phyloP scores from a whole-genome alignment of 306 rosid genomes.

The Cicer cuneatum region DNA sequence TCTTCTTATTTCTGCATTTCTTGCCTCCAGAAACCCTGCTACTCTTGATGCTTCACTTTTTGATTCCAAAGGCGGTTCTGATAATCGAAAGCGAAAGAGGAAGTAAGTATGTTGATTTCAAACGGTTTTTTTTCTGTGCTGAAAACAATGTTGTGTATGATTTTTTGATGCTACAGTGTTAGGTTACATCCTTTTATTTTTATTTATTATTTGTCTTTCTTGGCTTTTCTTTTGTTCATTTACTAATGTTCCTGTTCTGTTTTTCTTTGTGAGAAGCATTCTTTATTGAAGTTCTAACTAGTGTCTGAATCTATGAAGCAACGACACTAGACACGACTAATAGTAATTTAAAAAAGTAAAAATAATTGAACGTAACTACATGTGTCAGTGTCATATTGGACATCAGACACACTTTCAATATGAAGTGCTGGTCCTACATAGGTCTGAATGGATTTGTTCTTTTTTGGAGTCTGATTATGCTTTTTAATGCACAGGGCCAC shows the following conservation, averaged over 20 bases:
- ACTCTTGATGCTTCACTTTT: constrained; percentile 90
- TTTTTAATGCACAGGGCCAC: constrained; percentile 60
- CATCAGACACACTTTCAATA: too few relatives aligned
- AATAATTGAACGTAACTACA: too few relatives aligned
- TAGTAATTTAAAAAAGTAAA: too few relatives aligned
- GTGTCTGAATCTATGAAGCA: background rate
- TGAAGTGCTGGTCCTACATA: too few relatives aligned
- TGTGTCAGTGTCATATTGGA: too few relatives aligned
- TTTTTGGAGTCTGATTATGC: constrained; percentile 33
- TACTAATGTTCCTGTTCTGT: constrained; percentile 7
- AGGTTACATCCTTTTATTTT: constrained; percentile 4
- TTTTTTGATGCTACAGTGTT: constrained; percentile 19
- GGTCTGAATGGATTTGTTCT: constrained; percentile 31
- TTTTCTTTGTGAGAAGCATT: background rate
- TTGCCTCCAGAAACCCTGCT: constrained; percentile 97
- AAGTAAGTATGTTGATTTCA: constrained; percentile 60
- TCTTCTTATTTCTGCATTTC: constrained; percentile 93
- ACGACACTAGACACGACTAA: too few relatives aligned
- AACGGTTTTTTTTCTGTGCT: constrained; percentile 25
- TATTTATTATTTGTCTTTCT: constrained; percentile 11
- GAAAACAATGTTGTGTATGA: constrained; percentile 5
- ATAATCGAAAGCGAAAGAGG: constrained; percentile 78
- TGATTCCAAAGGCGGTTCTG: constrained; percentile 79
- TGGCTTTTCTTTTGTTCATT: background rate
- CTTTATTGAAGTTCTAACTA: constrained; percentile 11